Evolutionary conservation across 2,329 filamentous ascomycete species (phyloP), one percentile per base, ranked within the genome.

Genomic region (Arthroderma sp.): DNA sequence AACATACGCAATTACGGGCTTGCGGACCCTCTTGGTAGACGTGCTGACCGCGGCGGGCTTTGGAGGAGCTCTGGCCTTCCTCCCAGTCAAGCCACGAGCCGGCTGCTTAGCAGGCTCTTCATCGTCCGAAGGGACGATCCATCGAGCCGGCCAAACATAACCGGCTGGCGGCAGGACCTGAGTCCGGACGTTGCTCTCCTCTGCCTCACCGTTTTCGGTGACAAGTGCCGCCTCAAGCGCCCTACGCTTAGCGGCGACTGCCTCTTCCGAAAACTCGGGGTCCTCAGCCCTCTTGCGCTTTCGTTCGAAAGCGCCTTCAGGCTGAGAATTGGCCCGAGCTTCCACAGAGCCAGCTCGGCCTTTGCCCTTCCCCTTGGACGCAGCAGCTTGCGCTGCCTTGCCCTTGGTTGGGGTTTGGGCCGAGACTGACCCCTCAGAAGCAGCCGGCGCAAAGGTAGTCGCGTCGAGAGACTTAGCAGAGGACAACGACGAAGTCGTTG

Each of bases 391-490:
- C 32, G 55, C 50, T 38, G 57, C 56, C 38, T 54, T 56, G 31
- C 34, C 52, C 40, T 55, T 53, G 47, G 45, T 45, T 34, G 49
- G 55, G 41, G 36, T 28, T 33, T 50, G 49, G 37, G 11, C 40
- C 28, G 48, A 38, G 39, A 47, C 46, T 31, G 50, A 43, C 22
- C 50, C 44, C 22, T 55, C 43, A 28, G 44, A 45, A 40, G 55
- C 48, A 30, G 48, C 51, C 31, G 58, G 56, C n/a, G 52, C 53
- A 42, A 55, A 54, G 15, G 58, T 57, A 44, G 65, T 61, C 39
- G 54, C 55, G 34, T 62, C 58, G 31, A 64, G 50, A 4, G 65
- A 64, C 36, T 64, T 60, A 6, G 61, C 61, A 6, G 65, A 63
- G 32, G 66, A 67, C 22, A 66, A 47, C 8, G 62, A 66, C 10